Base-by-base conservation (phyloP, 2,329 filamentous ascomycete genomes). In the Graphilbum ipis-grandicollis region DNA sequence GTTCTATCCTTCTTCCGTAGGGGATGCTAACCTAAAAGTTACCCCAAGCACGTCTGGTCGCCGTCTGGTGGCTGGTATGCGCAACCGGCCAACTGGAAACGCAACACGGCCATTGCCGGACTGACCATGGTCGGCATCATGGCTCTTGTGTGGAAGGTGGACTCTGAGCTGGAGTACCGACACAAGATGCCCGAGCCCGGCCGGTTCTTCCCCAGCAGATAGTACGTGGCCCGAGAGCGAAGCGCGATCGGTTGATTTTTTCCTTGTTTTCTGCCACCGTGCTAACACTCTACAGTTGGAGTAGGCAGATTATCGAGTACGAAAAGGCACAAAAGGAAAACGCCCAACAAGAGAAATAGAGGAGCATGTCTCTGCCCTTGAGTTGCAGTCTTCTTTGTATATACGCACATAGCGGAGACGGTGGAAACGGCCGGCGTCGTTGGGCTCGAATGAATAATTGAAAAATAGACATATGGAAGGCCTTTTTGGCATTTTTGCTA, bases 1-100 rank as follows among this genome's bases (percentile, higher is more conserved):
- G 35, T 34, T 28, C 36, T 26, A 17, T 26, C n/a, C 22, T 4
- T 9, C 5, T 13, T 9, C 2, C 19, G 9, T 8, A 22, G 4
- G 17, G 4, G 25, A 17, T 30, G 33, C 51, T 30, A 26, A 34
- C 35, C 5, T 21, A 5, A 25, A 26, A 93, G 84, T 54, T 93
- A 93, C 63, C 86, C 85, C 58, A 94, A 93, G 70, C 88, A 98
- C 69, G 84, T 98, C 70, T 98, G 90, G 90, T 96, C 90, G 53
- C 90, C 90, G 43, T 69, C 88, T 46, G 90, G 90, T 70, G 90
- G 90, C 61, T 98, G 90, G 90, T 98, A 98, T 62, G 65, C 79
- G 38, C 88, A 93, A 57, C 90, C 90, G 37, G 67, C 71, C 48
- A 98, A 98, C 69, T 98, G 90, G 90, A 90, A 80, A 58, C 63